Conservation (phyloP, 441 rosid genomes). For the Arabidopsis lyrata region DNA sequence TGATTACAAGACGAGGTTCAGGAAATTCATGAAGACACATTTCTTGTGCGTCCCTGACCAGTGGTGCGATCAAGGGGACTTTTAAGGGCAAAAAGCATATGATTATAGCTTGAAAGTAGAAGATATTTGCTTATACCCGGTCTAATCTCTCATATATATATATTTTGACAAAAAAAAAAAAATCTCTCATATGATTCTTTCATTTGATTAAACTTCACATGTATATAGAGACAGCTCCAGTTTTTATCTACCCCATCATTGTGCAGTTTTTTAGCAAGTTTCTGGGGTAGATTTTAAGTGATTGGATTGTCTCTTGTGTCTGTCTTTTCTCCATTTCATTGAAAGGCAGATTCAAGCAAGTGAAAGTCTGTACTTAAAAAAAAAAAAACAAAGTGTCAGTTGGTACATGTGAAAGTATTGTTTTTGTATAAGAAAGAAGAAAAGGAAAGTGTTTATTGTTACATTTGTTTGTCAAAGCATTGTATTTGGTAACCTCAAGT, state of each 20-base stretch:
- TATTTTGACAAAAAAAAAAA: background rate
- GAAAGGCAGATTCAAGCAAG: conserved; percentile 12
- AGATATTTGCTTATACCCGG: conserved; percentile 3
- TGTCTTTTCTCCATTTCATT: background rate
- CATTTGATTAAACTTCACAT: conserved; percentile 33
- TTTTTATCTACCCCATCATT: conserved; percentile 51
- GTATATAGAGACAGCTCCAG: conserved; percentile 38
- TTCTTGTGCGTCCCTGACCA: conserved; percentile 89
- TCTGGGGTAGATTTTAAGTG: conserved; percentile 53
- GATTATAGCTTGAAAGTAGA: conserved; percentile 7
- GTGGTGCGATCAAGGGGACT: conserved; percentile 68
- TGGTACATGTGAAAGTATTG: conserved; percentile 23
- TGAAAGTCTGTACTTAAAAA: conserved; percentile 10
- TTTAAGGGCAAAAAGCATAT: conserved; percentile 29
- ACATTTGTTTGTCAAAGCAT: conserved; percentile 14
- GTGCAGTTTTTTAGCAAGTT: conserved; percentile 68
- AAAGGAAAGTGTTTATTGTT: background rate
- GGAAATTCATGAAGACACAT: conserved; percentile 86
- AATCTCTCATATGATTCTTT: conserved; percentile 31
- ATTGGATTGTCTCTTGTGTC: conserved; percentile 30
- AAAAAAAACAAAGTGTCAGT: background rate
- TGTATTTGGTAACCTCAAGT: background rate
- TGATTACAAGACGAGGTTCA: conserved; percentile 94
- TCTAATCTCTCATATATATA: conserved; percentile 6
- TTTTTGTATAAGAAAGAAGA: conserved; percentile 16